Evolutionary conservation across 2,329 filamentous ascomycete genomes (phyloP).

Genomic region (Penicillium sp.): DNA sequence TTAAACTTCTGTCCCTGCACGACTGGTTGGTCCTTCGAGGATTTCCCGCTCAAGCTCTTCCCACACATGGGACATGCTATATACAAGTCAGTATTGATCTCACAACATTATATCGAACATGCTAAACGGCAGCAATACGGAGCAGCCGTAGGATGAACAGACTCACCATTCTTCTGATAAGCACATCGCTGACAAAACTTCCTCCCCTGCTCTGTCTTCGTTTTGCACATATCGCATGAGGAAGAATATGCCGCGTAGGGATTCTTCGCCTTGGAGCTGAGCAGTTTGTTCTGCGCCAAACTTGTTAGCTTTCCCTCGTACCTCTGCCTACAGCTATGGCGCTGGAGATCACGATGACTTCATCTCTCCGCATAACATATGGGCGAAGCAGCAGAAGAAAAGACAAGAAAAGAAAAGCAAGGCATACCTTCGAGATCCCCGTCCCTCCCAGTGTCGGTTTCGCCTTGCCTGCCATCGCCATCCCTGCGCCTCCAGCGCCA

Average conservation of each 20-base stretch:
- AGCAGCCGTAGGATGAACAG: background rate
- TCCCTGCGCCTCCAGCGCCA: constrained; percentile 8
- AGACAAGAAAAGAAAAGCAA: background rate
- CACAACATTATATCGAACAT: constrained; percentile 12
- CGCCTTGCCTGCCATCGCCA: constrained; percentile 29
- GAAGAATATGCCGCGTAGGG: constrained; percentile 69
- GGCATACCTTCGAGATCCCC: constrained; percentile 63
- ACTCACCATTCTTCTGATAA: constrained; percentile 64
- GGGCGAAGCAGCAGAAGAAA: background rate
- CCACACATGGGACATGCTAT: constrained; percentile 68
- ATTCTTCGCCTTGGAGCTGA: constrained; percentile 69
- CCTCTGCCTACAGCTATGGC: background rate
- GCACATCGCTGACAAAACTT: constrained; percentile 67
- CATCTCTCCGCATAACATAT: background rate
- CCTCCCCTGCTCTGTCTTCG: constrained; percentile 65
- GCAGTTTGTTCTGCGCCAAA: constrained; percentile 61
- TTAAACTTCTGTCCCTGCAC: constrained; percentile 68
- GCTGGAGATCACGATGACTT: too few relatives aligned
- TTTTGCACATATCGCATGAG: constrained; percentile 66
- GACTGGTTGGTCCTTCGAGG: constrained; percentile 54
- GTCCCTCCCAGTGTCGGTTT: constrained; percentile 60
- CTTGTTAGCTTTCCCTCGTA: background rate
- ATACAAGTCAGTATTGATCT: constrained; percentile 17
- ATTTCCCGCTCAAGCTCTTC: constrained; percentile 56
- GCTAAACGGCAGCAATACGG: background rate